Evolutionary conservation across 1,284 basidiomycete species (phyloP), one percentile per base, ranked within the genome.

Genomic region (Singerocomus rubriflavus): DNA sequence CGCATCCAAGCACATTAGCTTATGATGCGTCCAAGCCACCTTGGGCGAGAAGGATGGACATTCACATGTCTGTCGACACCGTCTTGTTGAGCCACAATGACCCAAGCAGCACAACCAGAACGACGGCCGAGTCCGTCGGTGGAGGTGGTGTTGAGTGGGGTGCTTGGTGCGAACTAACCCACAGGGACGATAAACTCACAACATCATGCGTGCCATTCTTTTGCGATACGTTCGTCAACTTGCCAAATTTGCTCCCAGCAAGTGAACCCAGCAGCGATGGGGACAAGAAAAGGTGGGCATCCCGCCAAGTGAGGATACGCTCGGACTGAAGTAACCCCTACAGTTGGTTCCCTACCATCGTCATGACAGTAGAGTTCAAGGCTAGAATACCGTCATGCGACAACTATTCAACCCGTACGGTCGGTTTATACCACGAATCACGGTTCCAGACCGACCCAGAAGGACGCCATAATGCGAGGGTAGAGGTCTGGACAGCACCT

Each of bases 401-500:
- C 25, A 57, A 61, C 11, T 65, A 76, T 56, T 71, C 81, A 1
- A 55, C 61, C 46, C 74, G 79, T 7, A 82, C 79, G 0, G 74
- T 83, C 6, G 82, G 78, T 3, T 29, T 83, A 4, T 84, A 79
- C 60, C 73, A 74, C 11, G 65, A 67, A 10, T 73, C 77, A 2
- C 70, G 71, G 11, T 84, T 81, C 58, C 56, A 79, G 48, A 73
- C 74, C 41, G 68, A 77, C 34, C 78, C 79, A 0, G 72, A 78
- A 50, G 74, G 74, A 9, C 69, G 81, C 44, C 82, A 85, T 55
- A 80, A 85, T 48, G 59, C 66, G 2, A 77, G 77, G 53, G 73
- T 77, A 1, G 84, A 85, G 56, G 66, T 84, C 8, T 86, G 83
- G 83, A 79, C 81, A 10, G 79, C 83, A 6, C 84, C 83, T 1